phyloP scores from a whole-genome alignment of 441 rosid genomes.

The Populus hybrid region DNA sequence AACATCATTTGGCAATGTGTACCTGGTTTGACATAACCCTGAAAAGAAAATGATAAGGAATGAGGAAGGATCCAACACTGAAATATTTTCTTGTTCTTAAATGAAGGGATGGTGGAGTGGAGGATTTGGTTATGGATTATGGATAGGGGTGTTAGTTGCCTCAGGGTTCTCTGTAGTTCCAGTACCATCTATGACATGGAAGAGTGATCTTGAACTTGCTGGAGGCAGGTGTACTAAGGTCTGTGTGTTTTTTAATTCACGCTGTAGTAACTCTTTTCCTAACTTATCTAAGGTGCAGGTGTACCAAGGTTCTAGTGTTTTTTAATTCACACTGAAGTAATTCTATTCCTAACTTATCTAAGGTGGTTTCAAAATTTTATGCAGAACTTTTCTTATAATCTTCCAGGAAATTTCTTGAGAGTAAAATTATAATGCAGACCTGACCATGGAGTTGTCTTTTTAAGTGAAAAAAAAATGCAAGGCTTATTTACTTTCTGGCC shows the following conservation, averaged over 20 bases:
- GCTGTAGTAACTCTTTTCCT: not conserved
- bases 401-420: not conserved
- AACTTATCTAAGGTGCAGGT: conserved; percentile 6
- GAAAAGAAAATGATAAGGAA: not conserved
- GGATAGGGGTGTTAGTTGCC: conserved; percentile 86
- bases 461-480: not conserved
- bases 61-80: not conserved
- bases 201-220: conserved; percentile 53
- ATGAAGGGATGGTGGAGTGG: conserved; percentile 92
- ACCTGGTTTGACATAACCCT: conserved; percentile 1
- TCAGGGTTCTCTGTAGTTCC: conserved; percentile 86
- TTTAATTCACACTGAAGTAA: not conserved
- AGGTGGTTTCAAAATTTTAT: not conserved
- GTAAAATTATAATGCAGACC: not conserved
- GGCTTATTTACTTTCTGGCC: not conserved
- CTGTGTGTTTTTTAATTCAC: conserved; percentile 5
- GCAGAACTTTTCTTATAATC: not conserved
- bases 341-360: not conserved
- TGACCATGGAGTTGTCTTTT: not conserved
- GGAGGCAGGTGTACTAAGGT: conserved; percentile 59
- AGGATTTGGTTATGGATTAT: conserved; percentile 84
- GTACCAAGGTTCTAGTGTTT: conserved; percentile 46
- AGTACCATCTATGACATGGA: conserved; percentile 67
- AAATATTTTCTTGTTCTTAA: conserved; percentile 19
- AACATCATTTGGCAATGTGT: not conserved